Evolutionary conservation across 1,284 basidiomycete species (phyloP), one percentile per base, ranked within the genome.

Genomic region (Puccinia sorghi): DNA sequence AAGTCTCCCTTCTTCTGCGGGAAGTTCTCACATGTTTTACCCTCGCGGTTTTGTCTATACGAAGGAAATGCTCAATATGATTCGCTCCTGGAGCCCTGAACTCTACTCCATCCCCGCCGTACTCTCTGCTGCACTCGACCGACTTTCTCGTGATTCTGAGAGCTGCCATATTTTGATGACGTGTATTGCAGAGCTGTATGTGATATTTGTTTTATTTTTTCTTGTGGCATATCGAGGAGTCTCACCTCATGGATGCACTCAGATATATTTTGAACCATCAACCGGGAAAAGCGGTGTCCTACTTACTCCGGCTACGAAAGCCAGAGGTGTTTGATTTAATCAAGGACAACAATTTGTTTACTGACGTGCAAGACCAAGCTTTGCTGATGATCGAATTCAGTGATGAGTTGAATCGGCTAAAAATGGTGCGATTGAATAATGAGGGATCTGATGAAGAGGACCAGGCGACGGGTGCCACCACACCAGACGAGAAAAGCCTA

Each of bases 251-350:
- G 17, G 7, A 78, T 17, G 6, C 20, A 20, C 32, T 20, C 81
- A 92, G 92, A 52, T 94, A 93, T 84, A 90, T 91, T 32, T 87
- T 89, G 15, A 94, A 96, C 82, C 90, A 92, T 2, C 94, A 98
- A 86, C 93, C 93, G 0, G 94, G 93, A 32, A 95, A 96, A 85
- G 97, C 96, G 0, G 86, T 99, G 1, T 92, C 93, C 0, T 98
- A 90, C 86, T 93, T 91, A 85, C 88, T 99, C 12, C 89, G 92
- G 3, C 86, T 99, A 15, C 89, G 94, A 11, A 88, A 91, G 69
- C 90, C 93, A 2, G 91, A 93, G 81, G 95, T 98, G 1, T 97
- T 99, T 84, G 92, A 95, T 81, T 90, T 99, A 73, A 97, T 99
- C 81, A 88, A 92, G 59, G 93, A 97, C 78, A 88, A 98, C 84